Base-by-base conservation (phyloP, 2,329 filamentous ascomycete genomes). In the Diaporthe amygdali region DNA sequence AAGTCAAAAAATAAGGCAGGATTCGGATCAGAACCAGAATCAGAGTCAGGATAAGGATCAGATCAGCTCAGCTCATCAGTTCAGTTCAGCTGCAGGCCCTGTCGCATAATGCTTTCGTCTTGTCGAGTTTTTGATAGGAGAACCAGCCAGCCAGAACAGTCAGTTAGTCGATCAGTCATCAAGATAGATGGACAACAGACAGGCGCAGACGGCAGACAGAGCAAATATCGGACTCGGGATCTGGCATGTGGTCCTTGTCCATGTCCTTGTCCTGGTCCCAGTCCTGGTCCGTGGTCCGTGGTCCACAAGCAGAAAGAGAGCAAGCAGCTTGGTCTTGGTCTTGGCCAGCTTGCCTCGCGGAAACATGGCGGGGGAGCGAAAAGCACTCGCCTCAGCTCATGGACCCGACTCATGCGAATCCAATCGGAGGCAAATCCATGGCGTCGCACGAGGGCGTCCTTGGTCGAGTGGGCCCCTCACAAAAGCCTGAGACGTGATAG, bases 401-500 rank as follows among this genome's bases (percentile, higher is more conserved):
- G 25, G 34, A 46, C 25, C 14, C 55, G 41, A 47, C 41, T 47
- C 41, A 17, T 63, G 41, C 27, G 59, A 37, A 27, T 30, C 59
- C 59, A 64, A 64, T 49, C 59, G 59, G 59, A 64, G 59, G 47
- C 30, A 12, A 47, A 63, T 37, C 59, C 59, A 49, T 32, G 12
- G 7, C 27, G 39, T 63, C 25, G 56, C 56, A 63, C 56, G 41
- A 63, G 56, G 25, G 56, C 56, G 25, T 47, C 25, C 56, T 34
- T 46, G 56, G 39, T 20, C 47, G 17, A 30, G 59, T 49, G 59
- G 59, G 30, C 27, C 39, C 20, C n/a, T 46, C 12, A 25, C 3
- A 20, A 49, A 49, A 64, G 12, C 59, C 14, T 37, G 59, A 64
- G 59, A 49, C 59, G 41, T 64, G 59, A 64, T 64, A 64, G 59